These are phyloP conservation scores for Backusella luteola DNA, from an alignment of 192 early-diverging fungal genomes.

Conservation along the genomic window DNA sequence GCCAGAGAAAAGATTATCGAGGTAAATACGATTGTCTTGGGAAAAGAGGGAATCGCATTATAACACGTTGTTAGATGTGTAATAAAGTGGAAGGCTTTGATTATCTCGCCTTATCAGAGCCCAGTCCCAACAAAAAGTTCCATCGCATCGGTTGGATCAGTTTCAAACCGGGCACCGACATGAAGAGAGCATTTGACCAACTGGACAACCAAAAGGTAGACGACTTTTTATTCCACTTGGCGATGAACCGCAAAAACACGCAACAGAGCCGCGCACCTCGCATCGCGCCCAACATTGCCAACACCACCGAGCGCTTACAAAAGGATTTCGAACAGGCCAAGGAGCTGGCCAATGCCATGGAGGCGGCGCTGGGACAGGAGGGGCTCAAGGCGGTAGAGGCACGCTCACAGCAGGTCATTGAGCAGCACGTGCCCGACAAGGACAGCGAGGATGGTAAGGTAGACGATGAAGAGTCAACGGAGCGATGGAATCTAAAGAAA, in stretches of 20 bases:
- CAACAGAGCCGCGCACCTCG: constrained; percentile 48
- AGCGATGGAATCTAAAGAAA: constrained; percentile 28
- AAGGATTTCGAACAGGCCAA: constrained; percentile 72
- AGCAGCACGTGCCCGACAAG: background rate
- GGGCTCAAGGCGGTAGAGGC: constrained; percentile 28
- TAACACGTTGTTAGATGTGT: constrained; percentile 49
- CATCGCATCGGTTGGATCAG: constrained; percentile 92
- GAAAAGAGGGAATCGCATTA: background rate
- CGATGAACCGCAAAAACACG: constrained; percentile 44
- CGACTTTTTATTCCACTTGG: constrained; percentile 54
- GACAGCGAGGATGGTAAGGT: background rate
- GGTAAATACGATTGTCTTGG: constrained; percentile 33
- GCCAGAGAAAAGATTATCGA: constrained; percentile 61
- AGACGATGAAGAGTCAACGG: constrained; percentile 15
- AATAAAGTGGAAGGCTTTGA: constrained; percentile 76
- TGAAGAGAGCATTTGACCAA: constrained; percentile 63
- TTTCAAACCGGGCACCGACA: constrained; percentile 83
- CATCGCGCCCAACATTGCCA: constrained; percentile 69
- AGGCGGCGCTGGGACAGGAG: constrained; percentile 45
- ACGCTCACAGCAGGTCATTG: constrained; percentile 24
- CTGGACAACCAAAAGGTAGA: constrained; percentile 58
- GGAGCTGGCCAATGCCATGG: constrained; percentile 53
- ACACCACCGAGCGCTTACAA: constrained; percentile 64
- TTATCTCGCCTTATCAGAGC: constrained; percentile 84
- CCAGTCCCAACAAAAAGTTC: constrained; percentile 78